A percentile compares a stretch with the other conserved stretches of the same genome.
Evolutionary conservation across 495 filamentous ascomycete species (phyloP).

Genomic region (Lasiosphaeria miniovina): DNA sequence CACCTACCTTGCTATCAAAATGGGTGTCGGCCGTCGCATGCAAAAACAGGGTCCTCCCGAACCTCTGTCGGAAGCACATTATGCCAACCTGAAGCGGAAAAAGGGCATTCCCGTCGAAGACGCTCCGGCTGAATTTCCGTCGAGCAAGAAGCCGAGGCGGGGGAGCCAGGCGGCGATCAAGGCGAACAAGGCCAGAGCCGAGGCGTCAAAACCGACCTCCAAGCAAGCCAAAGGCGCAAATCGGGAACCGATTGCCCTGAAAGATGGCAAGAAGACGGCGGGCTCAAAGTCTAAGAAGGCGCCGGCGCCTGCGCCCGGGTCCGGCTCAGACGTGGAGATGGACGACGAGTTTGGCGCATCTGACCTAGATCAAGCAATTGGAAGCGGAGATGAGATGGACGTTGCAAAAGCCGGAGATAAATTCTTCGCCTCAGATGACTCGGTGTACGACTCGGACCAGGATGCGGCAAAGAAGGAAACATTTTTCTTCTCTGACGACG

Average conservation of each 20-base stretch:
- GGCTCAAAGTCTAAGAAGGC: constrained; percentile 47
- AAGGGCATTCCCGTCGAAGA: constrained; percentile 53
- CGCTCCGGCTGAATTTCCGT: constrained; percentile 34
- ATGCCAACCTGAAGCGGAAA: constrained; percentile 74
- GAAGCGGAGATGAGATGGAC: constrained; percentile 38
- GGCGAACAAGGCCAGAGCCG: constrained; percentile 17
- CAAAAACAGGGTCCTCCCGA: constrained; percentile 89
- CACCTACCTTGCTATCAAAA: constrained; percentile 41
- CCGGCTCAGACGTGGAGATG: constrained; percentile 52
- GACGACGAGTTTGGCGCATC: constrained; percentile 45
- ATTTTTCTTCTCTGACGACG: constrained; percentile 91
- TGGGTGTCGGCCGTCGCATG: constrained; percentile 90
- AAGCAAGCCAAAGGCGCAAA: constrained; percentile 25
- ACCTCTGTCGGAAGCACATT: constrained; percentile 74
- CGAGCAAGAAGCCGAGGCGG: constrained; percentile 68
- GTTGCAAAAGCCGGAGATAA: constrained; percentile 48
- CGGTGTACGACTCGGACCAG: constrained; percentile 73
- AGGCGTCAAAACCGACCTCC: constrained; percentile 9
- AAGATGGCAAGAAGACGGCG: constrained; percentile 37
- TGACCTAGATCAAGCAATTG: constrained; percentile 51
- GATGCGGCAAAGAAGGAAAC: constrained; percentile 57
- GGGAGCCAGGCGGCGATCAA: constrained; percentile 45
- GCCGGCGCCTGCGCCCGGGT: constrained; percentile 38
- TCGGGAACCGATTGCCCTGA: constrained; percentile 35
- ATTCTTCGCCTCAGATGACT: constrained; percentile 57